These are phyloP conservation scores for Paraleonurus japonicus DNA, from an alignment of 257 asterid genomes.

Conservation along the genomic window DNA sequence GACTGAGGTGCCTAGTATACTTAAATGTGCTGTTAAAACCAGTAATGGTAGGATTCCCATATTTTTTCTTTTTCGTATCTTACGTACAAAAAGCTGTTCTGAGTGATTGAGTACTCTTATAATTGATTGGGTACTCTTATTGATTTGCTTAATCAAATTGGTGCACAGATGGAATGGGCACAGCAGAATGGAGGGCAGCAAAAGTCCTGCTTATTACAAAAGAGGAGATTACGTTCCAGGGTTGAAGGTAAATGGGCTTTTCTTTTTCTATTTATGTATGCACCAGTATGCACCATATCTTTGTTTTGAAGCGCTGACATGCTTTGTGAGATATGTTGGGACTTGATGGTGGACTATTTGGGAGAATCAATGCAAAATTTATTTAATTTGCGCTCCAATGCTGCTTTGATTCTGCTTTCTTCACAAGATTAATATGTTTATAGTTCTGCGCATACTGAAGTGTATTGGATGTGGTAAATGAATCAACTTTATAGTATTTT, in stretches of 20 bases:
- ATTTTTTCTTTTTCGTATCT: neutral
- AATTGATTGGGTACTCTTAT: neutral
- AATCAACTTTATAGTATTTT: neutral
- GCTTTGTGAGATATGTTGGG: neutral
- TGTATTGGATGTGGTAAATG: neutral
- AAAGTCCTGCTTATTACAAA: conserved; percentile 93
- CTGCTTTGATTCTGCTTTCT: neutral
- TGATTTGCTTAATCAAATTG: conserved; percentile 20
- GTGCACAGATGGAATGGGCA: conserved; percentile 94
- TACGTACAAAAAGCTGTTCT: neutral
- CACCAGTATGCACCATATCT: neutral
- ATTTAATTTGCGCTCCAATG: conserved; percentile 4
- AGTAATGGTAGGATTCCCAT: neutral
- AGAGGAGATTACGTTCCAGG: conserved; percentile 99
- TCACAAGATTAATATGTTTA: neutral
- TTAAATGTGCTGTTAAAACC: neutral
- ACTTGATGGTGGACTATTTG: neutral
- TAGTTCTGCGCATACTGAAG: neutral
- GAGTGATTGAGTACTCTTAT: neutral
- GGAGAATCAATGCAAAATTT: neutral
- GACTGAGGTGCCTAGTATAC: conserved; percentile 2
- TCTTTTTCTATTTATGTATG: neutral
- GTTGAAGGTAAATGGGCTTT: conserved; percentile 55
- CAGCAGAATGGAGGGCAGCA: conserved; percentile 99
- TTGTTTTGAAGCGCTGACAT: neutral